Conservation (phyloP, 768 basidiomycete species). For the Clavaria fumosa region DNA sequence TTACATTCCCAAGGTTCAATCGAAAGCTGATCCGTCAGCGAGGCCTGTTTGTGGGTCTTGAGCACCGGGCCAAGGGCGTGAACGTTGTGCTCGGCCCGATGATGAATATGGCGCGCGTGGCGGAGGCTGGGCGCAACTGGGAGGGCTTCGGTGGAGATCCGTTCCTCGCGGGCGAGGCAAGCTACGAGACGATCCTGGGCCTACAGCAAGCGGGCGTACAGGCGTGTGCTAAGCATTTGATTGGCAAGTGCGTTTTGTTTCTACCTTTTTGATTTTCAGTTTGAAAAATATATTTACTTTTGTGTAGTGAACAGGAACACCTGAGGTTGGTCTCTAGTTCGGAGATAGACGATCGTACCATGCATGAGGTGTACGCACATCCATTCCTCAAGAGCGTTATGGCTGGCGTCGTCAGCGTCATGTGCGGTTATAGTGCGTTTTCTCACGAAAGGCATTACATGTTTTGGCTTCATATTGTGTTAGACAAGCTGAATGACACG, state of each 20-base stretch:
- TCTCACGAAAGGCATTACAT: background rate
- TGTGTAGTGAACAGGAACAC: slow-evolving; percentile 50
- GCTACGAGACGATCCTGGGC: slow-evolving; percentile 71
- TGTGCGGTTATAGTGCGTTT: slow-evolving; percentile 60
- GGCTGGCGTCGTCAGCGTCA: slow-evolving; percentile 58
- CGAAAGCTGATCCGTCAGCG: slow-evolving; percentile 63
- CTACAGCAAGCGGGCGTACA: slow-evolving; percentile 69
- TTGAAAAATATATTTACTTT: background rate
- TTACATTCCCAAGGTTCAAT: slow-evolving; percentile 37
- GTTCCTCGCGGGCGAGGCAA: slow-evolving; percentile 59
- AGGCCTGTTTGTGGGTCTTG: slow-evolving; percentile 65
- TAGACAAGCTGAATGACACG: slow-evolving; percentile 52
- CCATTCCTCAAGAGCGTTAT: slow-evolving; percentile 57
- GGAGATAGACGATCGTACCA: slow-evolving; percentile 65
- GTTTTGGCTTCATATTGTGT: background rate
- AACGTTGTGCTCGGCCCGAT: slow-evolving; percentile 67
- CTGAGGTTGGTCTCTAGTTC: slow-evolving; percentile 39
- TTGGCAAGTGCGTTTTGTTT: slow-evolving; percentile 45
- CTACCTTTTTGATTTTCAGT: background rate
- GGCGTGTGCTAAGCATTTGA: slow-evolving; percentile 74
- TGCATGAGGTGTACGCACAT: slow-evolving; percentile 61
- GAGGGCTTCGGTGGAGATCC: slow-evolving; percentile 94
- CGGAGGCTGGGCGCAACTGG: slow-evolving; percentile 46
- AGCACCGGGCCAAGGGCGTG: slow-evolving; percentile 74
- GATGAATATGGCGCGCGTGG: slow-evolving; percentile 69